A percentile compares a stretch with the other conserved stretches of the same genome.
Evolutionary conservation across 352 stramenopile species (phyloP).

Genomic region (Phytophthora sp.): DNA sequence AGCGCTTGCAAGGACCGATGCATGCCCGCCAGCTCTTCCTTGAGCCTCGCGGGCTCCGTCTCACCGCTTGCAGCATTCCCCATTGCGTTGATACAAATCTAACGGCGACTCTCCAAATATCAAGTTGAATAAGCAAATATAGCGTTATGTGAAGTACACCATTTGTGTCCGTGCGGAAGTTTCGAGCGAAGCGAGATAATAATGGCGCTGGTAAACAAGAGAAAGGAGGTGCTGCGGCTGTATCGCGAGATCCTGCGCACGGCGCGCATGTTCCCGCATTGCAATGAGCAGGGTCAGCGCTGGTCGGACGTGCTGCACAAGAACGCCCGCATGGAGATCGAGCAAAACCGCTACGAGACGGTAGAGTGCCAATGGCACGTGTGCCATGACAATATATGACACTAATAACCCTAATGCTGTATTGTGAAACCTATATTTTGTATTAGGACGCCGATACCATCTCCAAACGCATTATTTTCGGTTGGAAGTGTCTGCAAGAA

Average conservation of each 20-base stretch:
- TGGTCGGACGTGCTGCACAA: conserved; percentile 72
- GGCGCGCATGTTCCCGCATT: conserved; percentile 74
- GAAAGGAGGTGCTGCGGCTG: conserved; percentile 78
- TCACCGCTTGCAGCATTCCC: conserved; percentile 57
- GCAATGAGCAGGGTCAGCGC: conserved; percentile 70
- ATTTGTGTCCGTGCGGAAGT: not conserved
- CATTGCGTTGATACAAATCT: conserved; percentile 39
- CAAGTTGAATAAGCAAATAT: conserved; percentile 33
- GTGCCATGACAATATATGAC: conserved; percentile 7
- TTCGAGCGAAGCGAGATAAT: not conserved
- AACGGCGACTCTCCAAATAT: conserved; percentile 23
- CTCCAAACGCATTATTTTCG: conserved; percentile 78
- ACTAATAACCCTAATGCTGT: conserved; percentile 24
- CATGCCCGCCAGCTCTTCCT: conserved; percentile 60
- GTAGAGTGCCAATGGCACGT: conserved; percentile 29
- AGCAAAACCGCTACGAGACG: conserved; percentile 76
- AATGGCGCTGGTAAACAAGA: conserved; percentile 58
- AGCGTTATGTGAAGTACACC: conserved; percentile 12
- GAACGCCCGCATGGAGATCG: conserved; percentile 84
- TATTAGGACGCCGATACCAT: conserved; percentile 74
- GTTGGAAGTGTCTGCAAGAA: conserved; percentile 80
- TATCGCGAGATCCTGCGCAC: conserved; percentile 85
- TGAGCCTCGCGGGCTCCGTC: conserved; percentile 38
- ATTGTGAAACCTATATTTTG: conserved; percentile 7
- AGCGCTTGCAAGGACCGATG: conserved; percentile 42